These are phyloP conservation scores for Solanum hybrid DNA, from an alignment of 305 asterid genomes.

Conservation along the genomic window DNA sequence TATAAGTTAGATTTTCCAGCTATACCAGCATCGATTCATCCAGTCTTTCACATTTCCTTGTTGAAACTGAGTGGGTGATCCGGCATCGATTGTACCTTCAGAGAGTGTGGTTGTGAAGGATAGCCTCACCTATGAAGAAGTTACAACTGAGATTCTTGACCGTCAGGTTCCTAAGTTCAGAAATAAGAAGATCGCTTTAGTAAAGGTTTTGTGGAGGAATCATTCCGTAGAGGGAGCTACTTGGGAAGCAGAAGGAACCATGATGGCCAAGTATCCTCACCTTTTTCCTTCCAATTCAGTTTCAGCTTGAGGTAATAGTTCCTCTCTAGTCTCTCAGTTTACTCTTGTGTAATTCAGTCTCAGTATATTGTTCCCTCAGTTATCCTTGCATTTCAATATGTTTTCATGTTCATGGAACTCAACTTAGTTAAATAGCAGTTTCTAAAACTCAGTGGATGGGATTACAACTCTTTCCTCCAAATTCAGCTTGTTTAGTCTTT, in stretches of 20 bases:
- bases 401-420: background rate
- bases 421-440: background rate
- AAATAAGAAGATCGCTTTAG: no score
- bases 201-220: no score
- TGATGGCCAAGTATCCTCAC: background rate
- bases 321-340: background rate
- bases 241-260: no score
- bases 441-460: background rate
- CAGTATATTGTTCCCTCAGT: no score
- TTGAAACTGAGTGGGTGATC: background rate
- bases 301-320: background rate
- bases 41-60: no score
- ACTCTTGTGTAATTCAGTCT: background rate
- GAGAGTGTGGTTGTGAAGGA: background rate
- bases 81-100: background rate
- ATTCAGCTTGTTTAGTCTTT: no score
- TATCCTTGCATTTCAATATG: background rate
- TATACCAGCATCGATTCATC: no score
- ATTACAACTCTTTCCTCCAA: no score
- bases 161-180: background rate
- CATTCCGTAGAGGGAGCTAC: no score
- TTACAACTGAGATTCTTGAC: background rate
- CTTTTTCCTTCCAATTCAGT: background rate
- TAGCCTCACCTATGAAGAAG: background rate
- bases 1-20: no score